A percentile compares a stretch with the other conserved stretches of the same genome.
These are phyloP conservation scores for Skeletonema tropicum DNA, from an alignment of 108 stramenopile species.

Conservation along the genomic window DNA sequence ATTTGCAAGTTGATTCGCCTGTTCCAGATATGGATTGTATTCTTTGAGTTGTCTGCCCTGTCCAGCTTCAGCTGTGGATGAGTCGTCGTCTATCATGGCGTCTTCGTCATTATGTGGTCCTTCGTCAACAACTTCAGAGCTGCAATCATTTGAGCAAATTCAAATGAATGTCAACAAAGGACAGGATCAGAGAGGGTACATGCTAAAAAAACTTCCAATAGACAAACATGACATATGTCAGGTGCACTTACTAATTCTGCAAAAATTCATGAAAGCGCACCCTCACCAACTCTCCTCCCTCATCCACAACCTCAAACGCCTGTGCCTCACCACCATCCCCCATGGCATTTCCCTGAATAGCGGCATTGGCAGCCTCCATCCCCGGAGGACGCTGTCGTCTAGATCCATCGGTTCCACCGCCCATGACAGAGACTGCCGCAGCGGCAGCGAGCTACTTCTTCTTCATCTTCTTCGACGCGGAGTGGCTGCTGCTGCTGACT, in stretches of 20 bases:
- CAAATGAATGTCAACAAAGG: neutral
- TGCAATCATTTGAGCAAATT: neutral
- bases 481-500: neutral
- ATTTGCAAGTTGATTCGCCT: conserved; percentile 63
- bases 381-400: conserved; percentile 16
- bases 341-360: conserved; percentile 70
- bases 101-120: conserved; percentile 1
- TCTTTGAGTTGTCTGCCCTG: conserved; percentile 19
- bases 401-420: conserved; percentile 1
- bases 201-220: neutral
- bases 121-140: conserved; percentile 43
- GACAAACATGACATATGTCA: neutral
- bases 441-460: neutral
- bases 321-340: conserved; percentile 38
- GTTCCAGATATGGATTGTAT: conserved; percentile 77
- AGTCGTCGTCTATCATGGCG: conserved; percentile 28
- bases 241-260: conserved; percentile 59
- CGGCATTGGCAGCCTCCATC: conserved; percentile 58
- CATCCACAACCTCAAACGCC: conserved; percentile 66
- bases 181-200: neutral
- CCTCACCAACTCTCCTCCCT: conserved; percentile 78
- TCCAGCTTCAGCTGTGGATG: neutral
- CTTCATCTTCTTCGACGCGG: neutral
- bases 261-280: conserved; percentile 76
- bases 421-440: neutral